Evolutionary conservation across 2,329 filamentous ascomycete species (phyloP), one percentile per base, ranked within the genome.

Genomic region (Aureobasidium mangrovei): DNA sequence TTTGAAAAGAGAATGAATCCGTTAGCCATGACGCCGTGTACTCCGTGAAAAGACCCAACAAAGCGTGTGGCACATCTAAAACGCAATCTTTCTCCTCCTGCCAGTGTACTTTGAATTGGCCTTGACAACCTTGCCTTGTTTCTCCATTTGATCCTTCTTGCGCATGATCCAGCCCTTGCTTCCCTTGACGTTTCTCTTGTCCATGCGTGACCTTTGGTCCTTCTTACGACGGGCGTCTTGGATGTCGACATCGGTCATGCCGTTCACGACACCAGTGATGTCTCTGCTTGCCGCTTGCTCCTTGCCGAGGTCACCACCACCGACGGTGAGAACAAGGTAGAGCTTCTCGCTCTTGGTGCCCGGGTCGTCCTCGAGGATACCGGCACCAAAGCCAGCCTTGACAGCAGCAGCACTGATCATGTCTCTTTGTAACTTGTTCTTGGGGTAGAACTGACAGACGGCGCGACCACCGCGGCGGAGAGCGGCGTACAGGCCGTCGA

Each of bases 271-370:
- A 4, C 88, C 86, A 0, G 91, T 96, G 59, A 98, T 96, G 67
- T 95, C 91, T 33, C 45, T 52, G 67, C 95, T 91, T 24, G 54
- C 67, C 7, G 26, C 42, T 18, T 56, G 41, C 26, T 49, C 45
- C 36, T 28, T 46, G 45, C 67, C 69, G 43, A 79, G 57, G 45
- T 80, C 78, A 7, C 86, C 85, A 1, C 80, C 78, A 32, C 91
- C 93, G 1, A 95, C 93, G 0, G 90, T 96, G 32, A 98, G 74
- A 0, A 98, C 91, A 2, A 98, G 77, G 68, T 98, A 98, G n/a
- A 94, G 76, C 76, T 98, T 98, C 61, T 85, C 83, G 66, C 91
- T 96, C 78, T 98, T 98, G 36, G 93, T 98, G 41, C 90, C 91
- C 0, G 88, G 88, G 68, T 97, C 91, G 70, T 98, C 93, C 70